Percentiles rank a stretch among this genome's conserved stretches.
These are phyloP conservation scores for Aspergillus thermomutatus DNA, from an alignment of 2,329 filamentous ascomycete genomes.

Conservation along the genomic window DNA sequence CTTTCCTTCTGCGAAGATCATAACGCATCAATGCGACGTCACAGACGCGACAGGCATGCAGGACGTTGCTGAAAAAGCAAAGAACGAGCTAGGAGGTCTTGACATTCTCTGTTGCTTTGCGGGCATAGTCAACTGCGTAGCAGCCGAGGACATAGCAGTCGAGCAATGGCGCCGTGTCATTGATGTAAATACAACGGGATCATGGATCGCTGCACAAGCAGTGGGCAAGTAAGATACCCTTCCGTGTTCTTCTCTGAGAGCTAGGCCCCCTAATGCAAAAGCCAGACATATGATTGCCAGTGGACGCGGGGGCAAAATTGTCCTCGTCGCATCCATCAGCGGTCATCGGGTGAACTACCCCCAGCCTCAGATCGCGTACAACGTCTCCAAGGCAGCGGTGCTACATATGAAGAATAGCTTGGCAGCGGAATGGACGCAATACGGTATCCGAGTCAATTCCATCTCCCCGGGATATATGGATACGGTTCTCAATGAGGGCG, in stretches of 20 bases:
- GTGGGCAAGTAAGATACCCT: slow-evolving; percentile 41
- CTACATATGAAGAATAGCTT: slow-evolving; percentile 61
- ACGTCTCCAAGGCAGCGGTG: slow-evolving; percentile 66
- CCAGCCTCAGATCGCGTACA: slow-evolving; percentile 69
- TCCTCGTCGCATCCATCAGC: slow-evolving; percentile 65
- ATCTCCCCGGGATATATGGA: slow-evolving; percentile 75
- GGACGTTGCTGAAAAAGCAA: slow-evolving; percentile 9
- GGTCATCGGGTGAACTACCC: slow-evolving; percentile 68
- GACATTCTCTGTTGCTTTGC: slow-evolving; percentile 63
- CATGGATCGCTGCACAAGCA: slow-evolving; percentile 67
- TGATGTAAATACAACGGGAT: slow-evolving; percentile 69
- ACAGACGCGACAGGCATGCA: slow-evolving; percentile 44
- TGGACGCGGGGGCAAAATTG: slow-evolving; percentile 57
- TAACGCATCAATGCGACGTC: slow-evolving; percentile 57
- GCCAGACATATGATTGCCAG: slow-evolving; percentile 51
- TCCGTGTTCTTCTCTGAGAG: background rate
- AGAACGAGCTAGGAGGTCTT: slow-evolving; percentile 46
- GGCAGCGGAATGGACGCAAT: slow-evolving; percentile 68
- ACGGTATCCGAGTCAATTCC: slow-evolving; percentile 68
- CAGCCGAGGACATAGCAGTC: slow-evolving; percentile 57
- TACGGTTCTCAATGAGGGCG: slow-evolving; percentile 67
- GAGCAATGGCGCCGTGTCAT: slow-evolving; percentile 62
- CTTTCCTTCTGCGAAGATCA: slow-evolving; percentile 55
- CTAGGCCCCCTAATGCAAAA: background rate
- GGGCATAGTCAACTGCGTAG: slow-evolving; percentile 62